Conservation (phyloP, 768 basidiomycete species). For the Leucocoprinus sp. region DNA sequence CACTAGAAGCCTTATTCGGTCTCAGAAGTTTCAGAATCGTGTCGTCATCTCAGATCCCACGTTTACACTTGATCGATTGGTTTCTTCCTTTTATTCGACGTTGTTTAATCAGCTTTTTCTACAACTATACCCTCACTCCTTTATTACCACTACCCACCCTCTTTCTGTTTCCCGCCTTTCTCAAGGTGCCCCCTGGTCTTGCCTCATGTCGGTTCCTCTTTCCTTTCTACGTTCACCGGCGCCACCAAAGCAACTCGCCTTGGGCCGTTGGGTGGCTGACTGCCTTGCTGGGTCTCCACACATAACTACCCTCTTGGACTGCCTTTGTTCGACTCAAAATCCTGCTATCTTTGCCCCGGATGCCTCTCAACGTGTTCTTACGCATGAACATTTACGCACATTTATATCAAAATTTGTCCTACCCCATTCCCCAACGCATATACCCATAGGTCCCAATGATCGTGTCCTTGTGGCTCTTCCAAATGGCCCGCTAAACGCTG, state of each 20-base stretch:
- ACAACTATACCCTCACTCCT: not conserved
- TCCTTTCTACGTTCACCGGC: slow-evolving; percentile 22
- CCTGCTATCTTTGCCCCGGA: slow-evolving; percentile 35
- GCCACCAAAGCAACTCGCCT: slow-evolving; percentile 21
- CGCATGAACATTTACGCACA: slow-evolving; percentile 25
- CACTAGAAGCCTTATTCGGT: slow-evolving; percentile 1
- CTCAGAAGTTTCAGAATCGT: slow-evolving; percentile 3
- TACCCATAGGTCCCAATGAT: slow-evolving; percentile 32
- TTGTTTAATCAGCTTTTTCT: not conserved
- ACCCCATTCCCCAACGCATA: slow-evolving; percentile 24
- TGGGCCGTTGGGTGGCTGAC: slow-evolving; percentile 30
- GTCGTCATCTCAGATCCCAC: slow-evolving; percentile 10
- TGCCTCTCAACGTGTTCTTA: slow-evolving; percentile 25
- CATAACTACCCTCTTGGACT: slow-evolving; percentile 31
- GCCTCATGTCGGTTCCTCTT: slow-evolving; percentile 25
- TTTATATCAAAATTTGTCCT: slow-evolving; percentile 33
- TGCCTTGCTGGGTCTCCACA: slow-evolving; percentile 21
- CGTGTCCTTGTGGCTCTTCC: slow-evolving; percentile 38
- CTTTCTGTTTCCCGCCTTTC: too few relatives aligned
- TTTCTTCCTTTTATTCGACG: slow-evolving; percentile 8
- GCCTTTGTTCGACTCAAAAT: slow-evolving; percentile 23
- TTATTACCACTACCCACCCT: not conserved
- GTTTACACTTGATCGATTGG: slow-evolving; percentile 2
- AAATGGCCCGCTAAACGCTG: slow-evolving; percentile 37
- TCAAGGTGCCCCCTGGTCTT: not conserved